Evolutionary conservation across 2,329 filamentous ascomycete genomes (phyloP).

Genomic region (Colletotrichum shisoi): DNA sequence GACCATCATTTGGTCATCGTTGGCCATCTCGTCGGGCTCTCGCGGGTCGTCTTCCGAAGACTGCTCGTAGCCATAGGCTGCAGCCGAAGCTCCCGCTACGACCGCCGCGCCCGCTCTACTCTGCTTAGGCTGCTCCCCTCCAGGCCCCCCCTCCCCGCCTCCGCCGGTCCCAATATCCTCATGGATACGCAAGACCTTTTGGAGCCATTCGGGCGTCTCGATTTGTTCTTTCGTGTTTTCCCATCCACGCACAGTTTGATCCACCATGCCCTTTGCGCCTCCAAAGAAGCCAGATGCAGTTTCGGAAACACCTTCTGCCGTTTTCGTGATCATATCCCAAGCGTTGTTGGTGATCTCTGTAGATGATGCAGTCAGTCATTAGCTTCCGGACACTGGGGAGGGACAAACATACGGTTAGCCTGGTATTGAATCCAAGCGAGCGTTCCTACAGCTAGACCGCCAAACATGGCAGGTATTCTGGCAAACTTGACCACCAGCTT

Average conservation of each 20-base stretch:
- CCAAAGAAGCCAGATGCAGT: conserved; percentile 75
- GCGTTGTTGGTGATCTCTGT: conserved; percentile 78
- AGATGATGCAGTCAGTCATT: conserved; percentile 13
- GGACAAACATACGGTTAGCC: conserved; percentile 73
- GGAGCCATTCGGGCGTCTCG: conserved; percentile 77
- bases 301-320: conserved; percentile 73
- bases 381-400: background rate
- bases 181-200: conserved; percentile 71
- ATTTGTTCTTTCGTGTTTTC: conserved; percentile 81
- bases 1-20: conserved; percentile 99
- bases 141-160: conserved; percentile 57
- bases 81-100: conserved; percentile 74
- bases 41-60: conserved; percentile 70
- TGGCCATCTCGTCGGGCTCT: conserved; percentile 70
- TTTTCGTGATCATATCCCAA: conserved; percentile 76
- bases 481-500: conserved; percentile 90
- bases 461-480: conserved; percentile 88
- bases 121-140: conserved; percentile 65
- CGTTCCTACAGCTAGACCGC: conserved; percentile 84
- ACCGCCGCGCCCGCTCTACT: conserved; percentile 68
- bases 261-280: conserved; percentile 75
- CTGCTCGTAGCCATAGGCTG: conserved; percentile 80
- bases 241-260: conserved; percentile 83
- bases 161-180: conserved; percentile 64
- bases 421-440: conserved; percentile 96